Percentiles rank a stretch among this genome's conserved stretches.
These are phyloP conservation scores for Rhodotorula taiwanensis DNA, from an alignment of 768 basidiomycete species.

Conservation along the genomic window DNA sequence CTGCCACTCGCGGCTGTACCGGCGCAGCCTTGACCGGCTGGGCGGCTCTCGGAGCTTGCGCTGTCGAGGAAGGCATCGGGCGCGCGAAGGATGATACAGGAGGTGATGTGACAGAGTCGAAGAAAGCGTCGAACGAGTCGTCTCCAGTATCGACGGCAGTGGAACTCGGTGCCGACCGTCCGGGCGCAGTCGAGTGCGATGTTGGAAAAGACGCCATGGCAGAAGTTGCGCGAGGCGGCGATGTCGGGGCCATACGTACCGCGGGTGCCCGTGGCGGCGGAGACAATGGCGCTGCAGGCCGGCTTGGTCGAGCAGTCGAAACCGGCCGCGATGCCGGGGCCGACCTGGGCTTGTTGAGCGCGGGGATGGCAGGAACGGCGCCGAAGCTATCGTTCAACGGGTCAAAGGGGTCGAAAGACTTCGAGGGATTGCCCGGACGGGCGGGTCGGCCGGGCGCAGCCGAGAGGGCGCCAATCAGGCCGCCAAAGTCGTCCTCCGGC, in stretches of 20 bases:
- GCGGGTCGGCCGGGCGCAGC: background rate
- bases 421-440: background rate
- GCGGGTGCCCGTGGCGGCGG: background rate
- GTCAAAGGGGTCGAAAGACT: constrained; percentile 31
- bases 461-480: constrained; percentile 21
- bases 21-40: too few relatives aligned
- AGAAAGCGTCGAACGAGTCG: constrained; percentile 27
- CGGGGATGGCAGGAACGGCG: background rate
- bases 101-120: constrained; percentile 29
- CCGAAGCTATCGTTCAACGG: constrained; percentile 23
- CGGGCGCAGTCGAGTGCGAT: too few relatives aligned
- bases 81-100: too few relatives aligned
- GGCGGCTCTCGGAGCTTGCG: too few relatives aligned
- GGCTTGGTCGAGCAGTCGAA: too few relatives aligned
- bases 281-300: too few relatives aligned
- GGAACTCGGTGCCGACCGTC: too few relatives aligned
- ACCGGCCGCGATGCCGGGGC: background rate
- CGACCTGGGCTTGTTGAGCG: background rate
- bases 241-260: background rate
- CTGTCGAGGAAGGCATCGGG: too few relatives aligned
- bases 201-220: background rate
- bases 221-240: background rate
- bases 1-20: background rate
- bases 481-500: constrained; percentile 30
- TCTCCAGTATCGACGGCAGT: background rate